Base-by-base conservation (phyloP, 2,329 filamentous ascomycete species). In the Fusarium bulbicola region DNA sequence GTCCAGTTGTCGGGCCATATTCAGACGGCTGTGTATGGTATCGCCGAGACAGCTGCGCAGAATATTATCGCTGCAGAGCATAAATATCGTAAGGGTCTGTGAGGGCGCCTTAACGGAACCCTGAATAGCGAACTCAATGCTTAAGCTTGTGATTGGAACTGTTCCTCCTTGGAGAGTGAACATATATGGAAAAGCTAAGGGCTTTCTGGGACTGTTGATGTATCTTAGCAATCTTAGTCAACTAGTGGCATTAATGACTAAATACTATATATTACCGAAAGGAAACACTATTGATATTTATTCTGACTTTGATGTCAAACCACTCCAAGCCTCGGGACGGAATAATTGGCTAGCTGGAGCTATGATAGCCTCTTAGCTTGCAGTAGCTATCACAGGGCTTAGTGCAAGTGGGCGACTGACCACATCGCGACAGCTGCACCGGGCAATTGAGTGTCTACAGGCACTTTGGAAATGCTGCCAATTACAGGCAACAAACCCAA, bases 391-490 rank as follows among this genome's bases (percentile, higher is more conserved):
- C 11, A 7, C 3, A 39, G 11, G 5, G 37, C 8, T 21, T 40
- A 7, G 12, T 40, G 7, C 12, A 32, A 2, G 20, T 4, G 20
- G 37, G 20, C 12, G 4, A 6, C 21, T 40, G 13, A 40, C 21
- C 7, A 15, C 12, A 7, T n/a, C 39, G 13, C 39, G 39, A n/a
- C 1, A 40, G 7, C 7, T 40, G 2, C 20, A 10, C 5, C 8
- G 13, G 12, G 13, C 21, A n/a, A n/a, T 6, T 9, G 20, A n/a
- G 20, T 1, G 20, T n/a, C 21, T 7, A n/a, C 1, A 2, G 21
- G 21, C 40, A 16, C 0, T 42, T n/a, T 10, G 0, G 13, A 8
- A 15, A n/a, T 0, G 39, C 7, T 15, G 2, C 0, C 0, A 10
- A 15, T 10, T 42, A 42, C 5, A 15, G 13, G 39, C 1, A 42